A percentile compares a stretch with the other conserved stretches of the same genome.
These are phyloP conservation scores for Ceraceosorus guamensis DNA, from an alignment of 1,284 basidiomycete species.

Conservation along the genomic window DNA sequence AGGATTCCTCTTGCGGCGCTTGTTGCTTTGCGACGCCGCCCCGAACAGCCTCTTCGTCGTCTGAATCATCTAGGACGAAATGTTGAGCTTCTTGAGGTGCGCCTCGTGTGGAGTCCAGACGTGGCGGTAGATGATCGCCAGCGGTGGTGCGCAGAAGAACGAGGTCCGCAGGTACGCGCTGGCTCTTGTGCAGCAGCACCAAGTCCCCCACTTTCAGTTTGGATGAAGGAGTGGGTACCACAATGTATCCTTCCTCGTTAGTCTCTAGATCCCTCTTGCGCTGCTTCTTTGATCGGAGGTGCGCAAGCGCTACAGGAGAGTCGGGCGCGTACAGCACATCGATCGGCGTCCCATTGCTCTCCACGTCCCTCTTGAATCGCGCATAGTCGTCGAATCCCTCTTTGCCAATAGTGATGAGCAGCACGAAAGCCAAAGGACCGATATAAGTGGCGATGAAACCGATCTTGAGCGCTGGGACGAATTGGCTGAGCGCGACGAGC, in stretches of 20 bases:
- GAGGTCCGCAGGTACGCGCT: slow-evolving; percentile 90
- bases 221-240: slow-evolving; percentile 60
- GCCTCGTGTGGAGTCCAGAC: not conserved
- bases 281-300: not conserved
- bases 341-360: slow-evolving; percentile 90
- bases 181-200: slow-evolving; percentile 88
- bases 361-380: slow-evolving; percentile 78
- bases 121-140: slow-evolving; percentile 38
- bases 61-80: slow-evolving; percentile 28
- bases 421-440: slow-evolving; percentile 88
- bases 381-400: slow-evolving; percentile 98
- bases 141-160: slow-evolving; percentile 72
- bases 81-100: slow-evolving; percentile 11
- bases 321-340: slow-evolving; percentile 74
- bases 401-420: slow-evolving; percentile 92
- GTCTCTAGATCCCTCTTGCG: not conserved
- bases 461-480: slow-evolving; percentile 94
- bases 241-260: not conserved
- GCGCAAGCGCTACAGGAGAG: slow-evolving; percentile 25
- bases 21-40: not conserved
- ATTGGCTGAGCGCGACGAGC: slow-evolving; percentile 90
- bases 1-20: not conserved
- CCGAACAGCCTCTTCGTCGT: slow-evolving; percentile 14
- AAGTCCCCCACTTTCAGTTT: slow-evolving; percentile 85
- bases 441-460: slow-evolving; percentile 95